A percentile compares a stretch with the other conserved stretches of the same genome.
phyloP scores from a whole-genome alignment of 2,329 filamentous ascomycete species.

The Fusarium piperis region DNA sequence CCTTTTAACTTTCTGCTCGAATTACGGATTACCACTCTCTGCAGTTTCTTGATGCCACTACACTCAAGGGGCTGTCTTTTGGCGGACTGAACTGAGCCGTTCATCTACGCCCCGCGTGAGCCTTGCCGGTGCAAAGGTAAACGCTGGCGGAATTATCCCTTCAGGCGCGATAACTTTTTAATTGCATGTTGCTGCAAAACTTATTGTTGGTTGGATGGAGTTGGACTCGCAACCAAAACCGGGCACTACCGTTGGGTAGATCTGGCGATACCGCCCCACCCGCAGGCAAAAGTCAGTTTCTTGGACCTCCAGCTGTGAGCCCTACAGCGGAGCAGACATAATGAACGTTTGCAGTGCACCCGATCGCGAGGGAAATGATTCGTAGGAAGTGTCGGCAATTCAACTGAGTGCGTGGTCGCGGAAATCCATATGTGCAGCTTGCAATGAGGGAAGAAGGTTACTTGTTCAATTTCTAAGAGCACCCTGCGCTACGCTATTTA shows the following conservation, averaged over 20 bases:
- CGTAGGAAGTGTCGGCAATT: not conserved
- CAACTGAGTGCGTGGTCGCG: too few relatives aligned
- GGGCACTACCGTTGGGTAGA: not conserved
- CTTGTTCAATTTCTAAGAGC: too few relatives aligned
- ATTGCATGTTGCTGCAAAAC: constrained; percentile 14
- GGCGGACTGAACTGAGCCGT: constrained; percentile 12
- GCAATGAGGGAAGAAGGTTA: too few relatives aligned
- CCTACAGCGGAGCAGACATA: constrained; percentile 5
- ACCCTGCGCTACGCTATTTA: too few relatives aligned
- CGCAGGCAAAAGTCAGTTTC: constrained; percentile 4
- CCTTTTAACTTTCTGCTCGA: constrained; percentile 13
- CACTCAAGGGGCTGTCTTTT: constrained; percentile 11
- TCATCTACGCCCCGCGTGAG: constrained; percentile 7
- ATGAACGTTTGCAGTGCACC: constrained; percentile 2
- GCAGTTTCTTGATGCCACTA: constrained; percentile 12
- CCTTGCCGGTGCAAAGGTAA: constrained; percentile 11
- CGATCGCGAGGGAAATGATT: not conserved
- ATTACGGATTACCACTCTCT: constrained; percentile 10
- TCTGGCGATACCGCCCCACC: not conserved
- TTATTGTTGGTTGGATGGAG: constrained; percentile 11
- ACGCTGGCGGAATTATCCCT: constrained; percentile 4
- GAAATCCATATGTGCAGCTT: too few relatives aligned
- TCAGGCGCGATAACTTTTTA: constrained; percentile 8
- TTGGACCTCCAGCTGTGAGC: constrained; percentile 2
- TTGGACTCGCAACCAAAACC: not conserved